These are phyloP conservation scores for Leptographium procerum DNA, from an alignment of 2,329 filamentous ascomycete genomes.

Conservation along the genomic window DNA sequence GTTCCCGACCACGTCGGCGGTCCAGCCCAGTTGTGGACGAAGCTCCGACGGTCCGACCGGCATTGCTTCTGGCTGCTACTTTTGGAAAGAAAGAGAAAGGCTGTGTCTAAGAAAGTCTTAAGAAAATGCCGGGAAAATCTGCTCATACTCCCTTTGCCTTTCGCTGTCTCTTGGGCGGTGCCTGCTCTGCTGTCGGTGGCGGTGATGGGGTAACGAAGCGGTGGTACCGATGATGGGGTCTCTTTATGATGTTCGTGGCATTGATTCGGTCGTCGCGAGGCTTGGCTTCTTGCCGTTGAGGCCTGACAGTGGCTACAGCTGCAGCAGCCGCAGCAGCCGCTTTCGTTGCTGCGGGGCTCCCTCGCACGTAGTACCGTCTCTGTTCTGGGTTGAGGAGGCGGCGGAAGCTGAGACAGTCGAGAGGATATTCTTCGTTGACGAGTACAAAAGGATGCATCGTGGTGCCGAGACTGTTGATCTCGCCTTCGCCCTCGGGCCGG, in stretches of 20 bases:
- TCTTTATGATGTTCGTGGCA: not conserved
- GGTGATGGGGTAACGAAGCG: not conserved
- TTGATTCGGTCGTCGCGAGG: not conserved
- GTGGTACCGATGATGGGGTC: not conserved
- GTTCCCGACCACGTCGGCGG: no score
- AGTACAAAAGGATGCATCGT: constrained; percentile 26
- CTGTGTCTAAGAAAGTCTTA: no score
- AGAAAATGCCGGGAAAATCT: not conserved
- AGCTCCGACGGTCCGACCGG: no score
- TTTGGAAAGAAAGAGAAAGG: no score
- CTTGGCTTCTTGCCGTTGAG: not conserved
- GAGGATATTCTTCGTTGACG: constrained; percentile 56
- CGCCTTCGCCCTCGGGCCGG: not conserved
- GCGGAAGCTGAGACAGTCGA: constrained; percentile 54
- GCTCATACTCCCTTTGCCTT: not conserved
- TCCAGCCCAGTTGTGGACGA: no score
- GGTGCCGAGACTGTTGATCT: not conserved
- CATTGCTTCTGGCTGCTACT: no score
- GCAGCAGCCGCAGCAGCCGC: not conserved
- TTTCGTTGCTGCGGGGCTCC: constrained; percentile 23
- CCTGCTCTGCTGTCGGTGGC: not conserved
- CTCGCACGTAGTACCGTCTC: constrained; percentile 47
- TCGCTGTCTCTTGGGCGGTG: not conserved
- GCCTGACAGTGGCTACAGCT: not conserved
- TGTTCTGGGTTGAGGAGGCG: constrained; percentile 47